Base-by-base conservation (phyloP, 2,329 filamentous ascomycete genomes). In the Neofusicoccum umdonicola region DNA sequence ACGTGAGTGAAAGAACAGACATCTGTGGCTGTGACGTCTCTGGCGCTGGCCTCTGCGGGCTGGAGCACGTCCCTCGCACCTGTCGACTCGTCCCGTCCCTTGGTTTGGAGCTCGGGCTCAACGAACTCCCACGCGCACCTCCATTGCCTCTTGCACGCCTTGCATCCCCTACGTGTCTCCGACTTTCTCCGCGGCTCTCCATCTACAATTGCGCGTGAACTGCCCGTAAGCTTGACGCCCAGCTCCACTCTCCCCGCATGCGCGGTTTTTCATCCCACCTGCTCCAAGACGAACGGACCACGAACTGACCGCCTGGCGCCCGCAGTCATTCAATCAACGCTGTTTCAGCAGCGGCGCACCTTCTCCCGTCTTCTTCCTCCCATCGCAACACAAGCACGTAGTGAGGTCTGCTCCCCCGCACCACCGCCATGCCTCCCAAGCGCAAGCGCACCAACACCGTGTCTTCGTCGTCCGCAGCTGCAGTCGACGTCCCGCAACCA, bases 361-460 rank as follows among this genome's bases (percentile, higher is more conserved):
- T 34, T 63, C 61, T 54, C 44, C 37, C 37, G 13, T 45, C 39
- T 22, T 27, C 22, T 9, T n/a, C 37, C 11, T 37, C 61, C 37
- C 13, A 44, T 11, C n/a, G 13, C 39, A 6, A 9, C n/a, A 13
- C 15, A 11, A 39, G 13, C 27, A 11, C 42, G 12, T 47, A 47
- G 35, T 34, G 58, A 62, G 17, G 37, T 51, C 45, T 62, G 35
- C 44, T 13, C 35, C 37, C 41, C 47, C 58, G 27, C 45, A 19
- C 45, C 34, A 42, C 57, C 63, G 41, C 22, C 31, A 77, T 77
- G 76, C 74, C 79, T 65, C 77, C 81, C 71, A 97, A 97, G 84
- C 90, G 93, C 79, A 97, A 97, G 85, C 88, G 93, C 77, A 86
- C 85, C 64, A 81, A 81, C 66, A 85, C 83, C 67, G 78, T 81